phyloP scores from a whole-genome alignment of 805 yeast genomes.

The Candida fluviatilis region DNA sequence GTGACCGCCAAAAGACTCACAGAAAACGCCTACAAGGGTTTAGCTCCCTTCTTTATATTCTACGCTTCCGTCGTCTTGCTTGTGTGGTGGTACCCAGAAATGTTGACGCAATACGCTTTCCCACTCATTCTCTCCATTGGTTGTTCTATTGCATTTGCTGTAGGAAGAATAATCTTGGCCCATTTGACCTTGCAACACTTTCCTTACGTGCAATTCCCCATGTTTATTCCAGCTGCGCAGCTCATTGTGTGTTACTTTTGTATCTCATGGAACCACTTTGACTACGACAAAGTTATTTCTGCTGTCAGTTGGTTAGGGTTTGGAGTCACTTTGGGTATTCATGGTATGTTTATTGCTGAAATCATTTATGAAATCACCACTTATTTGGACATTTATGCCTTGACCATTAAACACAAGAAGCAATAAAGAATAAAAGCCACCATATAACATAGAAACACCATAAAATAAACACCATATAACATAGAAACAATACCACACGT shows the following conservation, averaged over 20 bases:
- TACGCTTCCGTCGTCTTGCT: conserved; percentile 46
- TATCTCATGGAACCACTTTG: conserved; percentile 22
- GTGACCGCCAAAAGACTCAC: conserved; percentile 32
- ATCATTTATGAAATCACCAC: conserved; percentile 75
- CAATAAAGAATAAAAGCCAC: conserved; percentile 16
- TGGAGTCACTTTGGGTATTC: conserved; percentile 64
- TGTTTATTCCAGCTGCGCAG: conserved; percentile 59
- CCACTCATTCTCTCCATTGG: conserved; percentile 72
- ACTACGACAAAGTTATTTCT: conserved; percentile 39
- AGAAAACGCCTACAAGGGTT: conserved; percentile 43
- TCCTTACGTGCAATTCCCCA: conserved; percentile 70
- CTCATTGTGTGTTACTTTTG: conserved; percentile 16
- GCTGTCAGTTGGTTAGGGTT: conserved; percentile 62
- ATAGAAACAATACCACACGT: background rate
- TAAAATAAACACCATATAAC: background rate
- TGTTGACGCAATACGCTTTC: conserved; percentile 40
- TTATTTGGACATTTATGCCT: conserved; percentile 80
- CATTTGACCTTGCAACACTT: conserved; percentile 78
- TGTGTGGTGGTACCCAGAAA: conserved; percentile 47
- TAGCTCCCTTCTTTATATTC: conserved; percentile 65
- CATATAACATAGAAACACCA: too few relatives aligned
- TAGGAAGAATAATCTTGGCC: conserved; percentile 86
- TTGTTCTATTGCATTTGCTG: conserved; percentile 71
- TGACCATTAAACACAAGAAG: conserved; percentile 77
- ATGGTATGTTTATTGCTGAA: conserved; percentile 68